Evolutionary conservation across 1,284 basidiomycete species (phyloP).

Genomic region (Ceratobasidium sp.): DNA sequence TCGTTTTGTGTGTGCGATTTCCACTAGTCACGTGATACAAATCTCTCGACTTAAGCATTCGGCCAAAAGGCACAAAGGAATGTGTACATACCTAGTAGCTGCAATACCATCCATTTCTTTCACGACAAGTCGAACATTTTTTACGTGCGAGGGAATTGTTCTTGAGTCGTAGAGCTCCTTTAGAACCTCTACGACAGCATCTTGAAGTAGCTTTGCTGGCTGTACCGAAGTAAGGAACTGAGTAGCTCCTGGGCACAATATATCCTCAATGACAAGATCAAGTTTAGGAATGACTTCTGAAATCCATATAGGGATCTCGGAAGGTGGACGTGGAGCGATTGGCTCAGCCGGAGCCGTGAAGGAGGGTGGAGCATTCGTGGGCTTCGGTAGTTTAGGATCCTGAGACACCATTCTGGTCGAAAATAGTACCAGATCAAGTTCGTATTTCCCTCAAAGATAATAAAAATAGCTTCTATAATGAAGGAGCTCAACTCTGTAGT

Average conservation of each 20-base stretch:
- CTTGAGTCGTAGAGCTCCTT: slow-evolving; percentile 20
- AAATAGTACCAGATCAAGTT: background rate
- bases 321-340: slow-evolving; percentile 12
- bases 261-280: slow-evolving; percentile 24
- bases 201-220: slow-evolving; percentile 20
- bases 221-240: slow-evolving; percentile 9
- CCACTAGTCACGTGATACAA: slow-evolving; percentile 26
- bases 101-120: slow-evolving; percentile 30
- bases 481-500: background rate
- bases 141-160: slow-evolving; percentile 12
- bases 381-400: slow-evolving; percentile 32
- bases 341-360: background rate
- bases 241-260: slow-evolving; percentile 19
- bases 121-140: slow-evolving; percentile 13
- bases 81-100: slow-evolving; percentile 2
- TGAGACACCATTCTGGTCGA: slow-evolving; percentile 22
- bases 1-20: slow-evolving; percentile 10
- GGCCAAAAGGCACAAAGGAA: background rate
- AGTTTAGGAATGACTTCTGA: slow-evolving; percentile 25
- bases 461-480: background rate
- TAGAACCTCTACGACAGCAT: slow-evolving; percentile 20
- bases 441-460: background rate
- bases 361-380: slow-evolving; percentile 23
- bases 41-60: background rate
- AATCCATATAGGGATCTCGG: slow-evolving; percentile 17